Evolutionary conservation across 345 rosid genomes (phyloP), one percentile per base, ranked within the genome.

Genomic region (Salix purpurea): DNA sequence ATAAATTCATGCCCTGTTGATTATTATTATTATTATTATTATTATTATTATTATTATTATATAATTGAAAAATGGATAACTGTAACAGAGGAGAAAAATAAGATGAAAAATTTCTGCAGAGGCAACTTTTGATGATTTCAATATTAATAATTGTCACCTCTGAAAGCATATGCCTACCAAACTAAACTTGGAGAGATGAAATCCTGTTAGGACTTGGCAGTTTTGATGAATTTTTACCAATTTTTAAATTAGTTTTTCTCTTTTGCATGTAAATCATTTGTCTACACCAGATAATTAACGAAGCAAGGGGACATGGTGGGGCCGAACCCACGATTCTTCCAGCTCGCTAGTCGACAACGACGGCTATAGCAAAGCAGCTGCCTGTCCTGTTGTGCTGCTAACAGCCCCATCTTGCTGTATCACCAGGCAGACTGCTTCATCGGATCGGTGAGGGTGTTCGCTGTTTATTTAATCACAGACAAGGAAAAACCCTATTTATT

Each of bases 281-380:
- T 58, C 11, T 1, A 40, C 3, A 65, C 71, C 56, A 23, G 54
- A 42, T 67, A 70, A 70, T 58, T 19, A 48, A 75, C 54, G 74
- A 18, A 39, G 71, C 75, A 64, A 21, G 13, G 13, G 21, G 76
- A 75, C 82, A 80, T 69, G 82, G 84, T 81, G 78, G 86, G 78
- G 71, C 26, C n/a, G 39, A 65, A 34, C 8, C 46, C 10, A 28
- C 21, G 40, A 75, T 28, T 23, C 79, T 74, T 52, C 83, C 83
- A 79, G 87, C 85, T 81, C 83, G 44, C 64, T 81, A 77, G 85
- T 79, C 69, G 83, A 79, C 10, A 81, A 70, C 66, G 85, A 81
- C 79, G 13, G 13, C 72, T 18, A 18, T 77, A 34, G 62, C 62
- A 0, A n/a, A 1, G 62, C 62, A 54, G 60, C 24, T 21, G n/a